Percentiles rank a stretch among this genome's conserved stretches.
These are phyloP conservation scores for Russula ochroleuca DNA, from an alignment of 768 basidiomycete species.

Conservation along the genomic window DNA sequence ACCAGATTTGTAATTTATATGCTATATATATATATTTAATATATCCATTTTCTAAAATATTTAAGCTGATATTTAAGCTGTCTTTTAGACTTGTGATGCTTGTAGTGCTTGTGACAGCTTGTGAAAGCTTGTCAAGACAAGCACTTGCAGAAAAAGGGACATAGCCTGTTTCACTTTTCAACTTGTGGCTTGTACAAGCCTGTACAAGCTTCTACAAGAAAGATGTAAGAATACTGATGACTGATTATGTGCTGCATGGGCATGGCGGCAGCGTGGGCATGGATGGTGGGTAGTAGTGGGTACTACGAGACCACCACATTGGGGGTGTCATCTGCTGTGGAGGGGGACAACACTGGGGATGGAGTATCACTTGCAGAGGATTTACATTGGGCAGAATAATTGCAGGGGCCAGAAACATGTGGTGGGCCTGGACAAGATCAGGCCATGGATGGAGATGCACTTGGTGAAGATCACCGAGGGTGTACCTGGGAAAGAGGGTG, in stretches of 20 bases:
- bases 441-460: slow-evolving; percentile 89
- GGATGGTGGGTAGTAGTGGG: slow-evolving; percentile 53
- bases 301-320: slow-evolving; percentile 69
- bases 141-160: too few relatives aligned
- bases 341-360: slow-evolving; percentile 79
- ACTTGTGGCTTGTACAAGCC: too few relatives aligned
- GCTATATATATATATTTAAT: too few relatives aligned
- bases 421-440: slow-evolving; percentile 88
- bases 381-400: slow-evolving; percentile 93
- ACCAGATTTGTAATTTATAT: too few relatives aligned
- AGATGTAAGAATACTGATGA: too few relatives aligned
- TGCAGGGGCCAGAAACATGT: slow-evolving; percentile 87
- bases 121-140: too few relatives aligned
- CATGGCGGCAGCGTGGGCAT: slow-evolving; percentile 35
- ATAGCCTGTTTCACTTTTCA: too few relatives aligned
- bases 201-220: too few relatives aligned
- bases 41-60: too few relatives aligned
- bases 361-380: slow-evolving; percentile 85
- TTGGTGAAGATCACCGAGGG: slow-evolving; percentile 95
- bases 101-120: too few relatives aligned
- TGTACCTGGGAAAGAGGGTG: slow-evolving; percentile 87
- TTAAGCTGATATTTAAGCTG: too few relatives aligned
- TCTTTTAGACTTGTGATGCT: too few relatives aligned
- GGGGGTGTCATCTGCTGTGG: slow-evolving; percentile 72
- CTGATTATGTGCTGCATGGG: slow-evolving; percentile 84